A percentile compares a stretch with the other conserved stretches of the same genome.
Conservation (phyloP, 1,139 yeast genomes). For the Yamadazyma sp. region DNA sequence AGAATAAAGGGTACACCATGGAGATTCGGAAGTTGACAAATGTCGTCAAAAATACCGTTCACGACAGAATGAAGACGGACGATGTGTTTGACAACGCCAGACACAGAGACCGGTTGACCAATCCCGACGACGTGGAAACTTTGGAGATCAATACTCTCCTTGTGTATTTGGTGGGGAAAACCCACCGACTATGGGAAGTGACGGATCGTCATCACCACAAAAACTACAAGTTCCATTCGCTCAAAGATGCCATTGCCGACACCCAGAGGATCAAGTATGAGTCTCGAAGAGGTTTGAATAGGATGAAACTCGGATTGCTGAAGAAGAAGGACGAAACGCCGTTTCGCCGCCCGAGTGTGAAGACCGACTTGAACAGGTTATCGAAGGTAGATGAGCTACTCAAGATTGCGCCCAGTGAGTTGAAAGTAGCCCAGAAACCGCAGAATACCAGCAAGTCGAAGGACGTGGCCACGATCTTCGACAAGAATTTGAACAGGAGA, state of each 20-base stretch:
- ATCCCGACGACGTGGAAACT: conserved; percentile 46
- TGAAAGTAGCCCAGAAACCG: not conserved
- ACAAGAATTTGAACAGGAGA: conserved; percentile 36
- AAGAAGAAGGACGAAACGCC: conserved; percentile 2
- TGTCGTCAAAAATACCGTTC: conserved; percentile 72
- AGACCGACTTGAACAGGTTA: conserved; percentile 10
- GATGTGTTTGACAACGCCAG: conserved; percentile 23
- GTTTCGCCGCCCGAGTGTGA: conserved; percentile 7
- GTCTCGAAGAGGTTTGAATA: conserved; percentile 32
- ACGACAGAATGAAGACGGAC: conserved; percentile 50
- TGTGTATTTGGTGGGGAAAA: conserved; percentile 35
- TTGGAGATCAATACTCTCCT: conserved; percentile 40
- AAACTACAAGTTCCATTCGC: conserved; percentile 34
- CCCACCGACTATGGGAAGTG: conserved; percentile 30
- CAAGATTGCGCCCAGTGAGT: conserved; percentile 16
- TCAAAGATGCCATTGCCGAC: conserved; percentile 34
- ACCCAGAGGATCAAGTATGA: conserved; percentile 26
- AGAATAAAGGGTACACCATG: conserved; percentile 36
- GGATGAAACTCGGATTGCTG: conserved; percentile 38
- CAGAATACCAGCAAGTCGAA: conserved; percentile 4
- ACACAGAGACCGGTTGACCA: conserved; percentile 35
- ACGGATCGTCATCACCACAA: conserved; percentile 4
- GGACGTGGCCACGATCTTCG: conserved; percentile 8
- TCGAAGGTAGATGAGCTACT: conserved; percentile 23
- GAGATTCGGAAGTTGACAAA: conserved; percentile 64